Conservation (phyloP, 176 grass and related monocot species). For the Aechmea fasciata region DNA sequence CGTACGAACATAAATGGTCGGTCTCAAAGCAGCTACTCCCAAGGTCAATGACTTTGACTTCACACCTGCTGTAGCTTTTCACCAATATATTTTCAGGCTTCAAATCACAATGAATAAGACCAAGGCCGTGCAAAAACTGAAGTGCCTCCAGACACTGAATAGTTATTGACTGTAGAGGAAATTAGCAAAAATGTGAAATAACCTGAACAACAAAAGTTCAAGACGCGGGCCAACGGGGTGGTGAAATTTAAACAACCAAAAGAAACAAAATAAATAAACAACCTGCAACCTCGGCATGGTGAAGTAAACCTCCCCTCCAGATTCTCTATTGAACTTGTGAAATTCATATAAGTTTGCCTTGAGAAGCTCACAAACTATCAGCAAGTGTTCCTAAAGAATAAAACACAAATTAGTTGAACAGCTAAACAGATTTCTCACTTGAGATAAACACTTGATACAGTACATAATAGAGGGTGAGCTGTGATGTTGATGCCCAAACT, state of each 20-base stretch:
- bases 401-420: slow-evolving; percentile 9
- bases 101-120: slow-evolving; percentile 97
- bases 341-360: slow-evolving; percentile 99
- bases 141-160: slow-evolving; percentile 95
- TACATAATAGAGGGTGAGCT: too few species aligned
- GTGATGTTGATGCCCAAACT: too few species aligned
- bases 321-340: slow-evolving; percentile 99
- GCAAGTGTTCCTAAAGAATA: slow-evolving; percentile 76
- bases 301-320: slow-evolving; percentile 97
- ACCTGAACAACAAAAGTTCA: slow-evolving; percentile 12
- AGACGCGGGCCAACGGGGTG: background rate
- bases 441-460: background rate
- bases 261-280: background rate
- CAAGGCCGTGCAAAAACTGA: slow-evolving; percentile 89
- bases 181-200: slow-evolving; percentile 11
- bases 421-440: background rate
- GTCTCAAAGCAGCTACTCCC: slow-evolving; percentile 99
- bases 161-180: slow-evolving; percentile 75
- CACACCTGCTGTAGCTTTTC: slow-evolving; percentile 97
- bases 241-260: background rate
- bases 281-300: slow-evolving; percentile 99
- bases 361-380: slow-evolving; percentile 99
- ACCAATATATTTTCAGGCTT: slow-evolving; percentile 99
- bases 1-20: slow-evolving; percentile 90
- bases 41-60: slow-evolving; percentile 98